Conservation (phyloP, 2,329 filamentous ascomycete genomes). For the Penicillium nordicum region DNA sequence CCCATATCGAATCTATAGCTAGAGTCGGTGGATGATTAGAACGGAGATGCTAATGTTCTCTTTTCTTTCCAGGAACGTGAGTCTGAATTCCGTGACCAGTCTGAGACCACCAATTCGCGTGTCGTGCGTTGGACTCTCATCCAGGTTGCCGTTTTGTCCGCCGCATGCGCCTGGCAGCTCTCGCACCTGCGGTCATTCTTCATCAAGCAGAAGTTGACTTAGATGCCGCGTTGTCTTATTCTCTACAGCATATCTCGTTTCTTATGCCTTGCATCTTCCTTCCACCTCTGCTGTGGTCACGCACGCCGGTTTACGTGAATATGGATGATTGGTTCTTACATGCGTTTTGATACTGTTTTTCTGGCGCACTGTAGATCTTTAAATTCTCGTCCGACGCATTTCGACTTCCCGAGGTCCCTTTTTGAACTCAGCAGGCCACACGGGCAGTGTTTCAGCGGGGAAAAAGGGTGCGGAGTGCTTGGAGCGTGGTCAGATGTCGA, state of each 20-base stretch:
- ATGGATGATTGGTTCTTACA: conserved; percentile 11
- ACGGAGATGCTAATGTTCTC: neutral
- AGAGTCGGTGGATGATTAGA: neutral
- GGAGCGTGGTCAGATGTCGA: conserved; percentile 21
- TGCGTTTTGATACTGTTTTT: conserved; percentile 3
- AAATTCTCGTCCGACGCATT: neutral
- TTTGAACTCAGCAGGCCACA: neutral
- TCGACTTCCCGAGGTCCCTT: neutral
- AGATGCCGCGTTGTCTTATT: conserved; percentile 29
- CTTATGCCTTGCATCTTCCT: conserved; percentile 21
- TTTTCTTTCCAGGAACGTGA: conserved; percentile 73
- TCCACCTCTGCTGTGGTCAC: conserved; percentile 11
- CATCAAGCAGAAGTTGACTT: conserved; percentile 99
- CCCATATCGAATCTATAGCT: neutral
- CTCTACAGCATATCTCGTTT: conserved; percentile 3
- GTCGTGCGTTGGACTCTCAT: conserved; percentile 93
- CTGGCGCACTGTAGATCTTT: neutral
- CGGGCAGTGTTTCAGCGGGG: conserved; percentile 1
- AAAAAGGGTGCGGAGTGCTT: conserved; percentile 15
- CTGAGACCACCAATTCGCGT: conserved; percentile 84
- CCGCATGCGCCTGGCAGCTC: conserved; percentile 94
- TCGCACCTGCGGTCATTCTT: conserved; percentile 96
- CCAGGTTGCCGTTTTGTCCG: conserved; percentile 76
- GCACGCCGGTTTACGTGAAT: conserved; percentile 13
- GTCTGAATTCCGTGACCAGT: conserved; percentile 96